These are phyloP conservation scores for Pseudonectria foliicola DNA, from an alignment of 2,329 filamentous ascomycete genomes.

Conservation along the genomic window DNA sequence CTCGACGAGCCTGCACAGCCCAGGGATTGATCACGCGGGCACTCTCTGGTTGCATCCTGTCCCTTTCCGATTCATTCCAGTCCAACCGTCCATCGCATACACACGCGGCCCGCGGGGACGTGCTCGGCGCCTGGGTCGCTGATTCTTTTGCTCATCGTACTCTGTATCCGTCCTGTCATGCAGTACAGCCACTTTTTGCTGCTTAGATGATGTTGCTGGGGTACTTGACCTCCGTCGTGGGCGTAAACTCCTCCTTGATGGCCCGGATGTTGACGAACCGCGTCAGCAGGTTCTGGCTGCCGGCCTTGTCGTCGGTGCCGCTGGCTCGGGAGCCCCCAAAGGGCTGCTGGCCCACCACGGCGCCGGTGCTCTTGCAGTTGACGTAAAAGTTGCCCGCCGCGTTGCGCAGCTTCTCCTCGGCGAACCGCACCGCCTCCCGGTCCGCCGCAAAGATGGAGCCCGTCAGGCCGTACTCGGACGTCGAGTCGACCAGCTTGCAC, in stretches of 20 bases:
- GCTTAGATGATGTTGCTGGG: constrained; percentile 60
- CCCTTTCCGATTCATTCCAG: too few relatives aligned
- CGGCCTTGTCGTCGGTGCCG: constrained; percentile 69
- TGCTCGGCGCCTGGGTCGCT: too few relatives aligned
- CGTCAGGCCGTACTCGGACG: constrained; percentile 71
- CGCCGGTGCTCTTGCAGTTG: constrained; percentile 74
- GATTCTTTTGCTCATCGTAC: not conserved
- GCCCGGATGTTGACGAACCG: constrained; percentile 61
- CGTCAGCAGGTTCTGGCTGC: constrained; percentile 54
- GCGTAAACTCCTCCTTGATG: constrained; percentile 69
- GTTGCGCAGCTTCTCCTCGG: constrained; percentile 65
- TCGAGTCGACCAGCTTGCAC: constrained; percentile 60
- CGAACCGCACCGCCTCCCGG: constrained; percentile 55
- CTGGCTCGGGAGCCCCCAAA: constrained; percentile 63
- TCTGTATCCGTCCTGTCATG: constrained; percentile 1
- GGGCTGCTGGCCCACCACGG: constrained; percentile 66
- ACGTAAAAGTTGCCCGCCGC: constrained; percentile 79
- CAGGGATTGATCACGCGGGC: too few relatives aligned
- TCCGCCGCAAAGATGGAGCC: constrained; percentile 70
- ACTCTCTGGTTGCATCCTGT: too few relatives aligned
- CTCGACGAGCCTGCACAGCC: too few relatives aligned
- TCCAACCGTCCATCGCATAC: too few relatives aligned
- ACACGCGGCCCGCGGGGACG: too few relatives aligned
- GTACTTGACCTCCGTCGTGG: constrained; percentile 57
- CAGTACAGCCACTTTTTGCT: not conserved